Evolutionary conservation across 352 stramenopile genomes (phyloP).

Genomic region (Phytophthora sp.): DNA sequence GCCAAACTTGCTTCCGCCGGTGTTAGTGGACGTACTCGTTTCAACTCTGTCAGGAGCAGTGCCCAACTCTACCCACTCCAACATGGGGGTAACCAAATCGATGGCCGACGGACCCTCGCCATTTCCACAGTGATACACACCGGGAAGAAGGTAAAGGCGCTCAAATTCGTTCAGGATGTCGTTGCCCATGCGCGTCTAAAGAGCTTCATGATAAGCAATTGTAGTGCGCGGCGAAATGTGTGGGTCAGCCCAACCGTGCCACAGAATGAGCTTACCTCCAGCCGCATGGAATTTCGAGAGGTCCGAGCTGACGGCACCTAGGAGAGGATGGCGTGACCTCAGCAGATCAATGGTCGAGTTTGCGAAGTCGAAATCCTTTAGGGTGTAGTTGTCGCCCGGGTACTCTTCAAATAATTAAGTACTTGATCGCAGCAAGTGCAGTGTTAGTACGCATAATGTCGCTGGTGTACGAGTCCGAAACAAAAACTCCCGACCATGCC

Average conservation of each 20-base stretch:
- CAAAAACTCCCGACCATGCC: constrained; percentile 45
- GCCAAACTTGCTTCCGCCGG: constrained; percentile 28
- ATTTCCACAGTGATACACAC: constrained; percentile 50
- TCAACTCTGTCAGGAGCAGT: constrained; percentile 33
- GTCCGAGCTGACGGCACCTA: constrained; percentile 46
- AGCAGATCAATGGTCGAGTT: constrained; percentile 45
- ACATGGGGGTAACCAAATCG: constrained; percentile 52
- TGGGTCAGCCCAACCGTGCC: constrained; percentile 53
- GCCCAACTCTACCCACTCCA: constrained; percentile 46
- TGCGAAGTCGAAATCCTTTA: constrained; percentile 46
- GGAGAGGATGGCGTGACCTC: constrained; percentile 31
- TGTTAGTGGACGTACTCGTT: constrained; percentile 27
- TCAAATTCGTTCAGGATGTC: constrained; percentile 40
- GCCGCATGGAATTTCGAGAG: constrained; percentile 41
- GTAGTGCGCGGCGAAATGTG: constrained; percentile 56
- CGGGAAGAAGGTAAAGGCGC: constrained; percentile 50
- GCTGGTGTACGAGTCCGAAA: constrained; percentile 31
- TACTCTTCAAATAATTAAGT: constrained; percentile 48
- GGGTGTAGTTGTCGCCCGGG: constrained; percentile 44
- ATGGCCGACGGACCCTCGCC: constrained; percentile 45
- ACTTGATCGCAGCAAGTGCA: constrained; percentile 45
- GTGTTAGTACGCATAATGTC: constrained; percentile 36
- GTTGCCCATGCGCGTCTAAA: constrained; percentile 39
- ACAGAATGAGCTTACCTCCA: constrained; percentile 51
- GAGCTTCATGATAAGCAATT: constrained; percentile 49